Evolutionary conservation across 164 flowering plant genomes (phyloP).

Genomic region (Brasenia schreberi): DNA sequence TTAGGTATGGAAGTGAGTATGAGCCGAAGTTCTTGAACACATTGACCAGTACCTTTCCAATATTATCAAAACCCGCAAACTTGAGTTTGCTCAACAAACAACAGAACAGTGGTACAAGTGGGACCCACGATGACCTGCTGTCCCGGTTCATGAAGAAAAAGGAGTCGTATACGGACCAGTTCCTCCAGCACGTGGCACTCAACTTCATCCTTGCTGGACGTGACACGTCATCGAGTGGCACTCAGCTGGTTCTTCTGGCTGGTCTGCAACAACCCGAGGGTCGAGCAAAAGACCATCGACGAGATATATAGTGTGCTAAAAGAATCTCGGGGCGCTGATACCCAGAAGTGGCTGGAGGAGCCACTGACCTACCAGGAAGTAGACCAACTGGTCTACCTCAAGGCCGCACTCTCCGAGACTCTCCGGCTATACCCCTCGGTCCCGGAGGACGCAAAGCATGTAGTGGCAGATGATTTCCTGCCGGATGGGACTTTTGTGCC

Average conservation of each 20-base stretch:
- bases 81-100: conserved; percentile 22
- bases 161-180: conserved; percentile 22
- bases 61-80: conserved; percentile 46
- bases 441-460: conserved; percentile 62
- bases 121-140: conserved; percentile 32
- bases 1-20: conserved; percentile 43
- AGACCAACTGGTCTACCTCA: conserved; percentile 44
- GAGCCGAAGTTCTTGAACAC: conserved; percentile 28
- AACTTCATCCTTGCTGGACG: conserved; percentile 44
- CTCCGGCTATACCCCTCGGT: conserved; percentile 55
- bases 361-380: conserved; percentile 53
- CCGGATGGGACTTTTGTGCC: conserved; percentile 59
- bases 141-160: conserved; percentile 35
- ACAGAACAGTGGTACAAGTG: not conserved
- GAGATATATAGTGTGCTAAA: conserved; percentile 37
- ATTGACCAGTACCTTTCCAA: conserved; percentile 32
- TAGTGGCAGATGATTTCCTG: conserved; percentile 31
- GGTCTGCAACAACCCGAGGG: conserved; percentile 13
- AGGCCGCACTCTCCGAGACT: conserved; percentile 54
- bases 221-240: conserved; percentile 35
- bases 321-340: conserved; percentile 43
- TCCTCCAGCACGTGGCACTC: conserved; percentile 30
- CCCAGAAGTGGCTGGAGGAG: conserved; percentile 31
- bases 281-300: conserved; percentile 25
- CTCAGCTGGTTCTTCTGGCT: conserved; percentile 35